Conservation (phyloP, 2,329 filamentous ascomycete species). For the Cadophora sp. region DNA sequence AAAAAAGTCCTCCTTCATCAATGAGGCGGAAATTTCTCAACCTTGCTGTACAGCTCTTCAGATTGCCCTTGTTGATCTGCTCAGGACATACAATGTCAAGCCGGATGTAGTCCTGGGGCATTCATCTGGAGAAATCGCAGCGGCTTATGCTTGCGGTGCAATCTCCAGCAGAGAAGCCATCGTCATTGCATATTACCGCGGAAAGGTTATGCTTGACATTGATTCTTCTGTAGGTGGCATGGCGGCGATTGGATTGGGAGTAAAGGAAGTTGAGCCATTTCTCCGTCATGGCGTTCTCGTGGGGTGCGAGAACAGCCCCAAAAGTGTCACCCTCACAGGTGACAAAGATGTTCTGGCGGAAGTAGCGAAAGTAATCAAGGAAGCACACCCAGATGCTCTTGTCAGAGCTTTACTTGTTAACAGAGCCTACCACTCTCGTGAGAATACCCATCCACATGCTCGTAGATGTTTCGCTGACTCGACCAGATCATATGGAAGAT, state of each 20-base stretch:
- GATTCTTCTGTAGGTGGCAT: slow-evolving; percentile 49
- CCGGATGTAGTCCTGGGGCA: slow-evolving; percentile 49
- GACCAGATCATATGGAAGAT: too few species aligned
- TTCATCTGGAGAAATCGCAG: slow-evolving; percentile 50
- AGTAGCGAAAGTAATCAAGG: slow-evolving; percentile 20
- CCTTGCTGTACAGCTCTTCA: slow-evolving; percentile 37
- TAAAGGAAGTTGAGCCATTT: slow-evolving; percentile 36
- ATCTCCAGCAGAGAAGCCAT: neutral
- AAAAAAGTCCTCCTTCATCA: neutral
- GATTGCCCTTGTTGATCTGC: slow-evolving; percentile 33
- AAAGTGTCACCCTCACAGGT: slow-evolving; percentile 40
- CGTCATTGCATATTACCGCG: slow-evolving; percentile 24
- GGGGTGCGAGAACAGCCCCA: slow-evolving; percentile 44
- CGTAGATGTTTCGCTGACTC: neutral
- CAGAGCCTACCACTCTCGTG: slow-evolving; percentile 43
- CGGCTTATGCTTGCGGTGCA: neutral
- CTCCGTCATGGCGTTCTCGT: slow-evolving; percentile 36
- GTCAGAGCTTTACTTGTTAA: slow-evolving; percentile 36
- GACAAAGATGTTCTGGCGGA: slow-evolving; percentile 29
- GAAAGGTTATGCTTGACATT: slow-evolving; percentile 11
- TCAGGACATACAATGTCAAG: slow-evolving; percentile 38
- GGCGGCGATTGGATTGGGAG: slow-evolving; percentile 53
- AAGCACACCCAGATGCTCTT: slow-evolving; percentile 37
- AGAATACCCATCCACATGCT: slow-evolving; percentile 31
- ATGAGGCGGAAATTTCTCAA: slow-evolving; percentile 28